Base-by-base conservation (phyloP, 1,139 yeast genomes). In the Suhomyces anneliseae region DNA sequence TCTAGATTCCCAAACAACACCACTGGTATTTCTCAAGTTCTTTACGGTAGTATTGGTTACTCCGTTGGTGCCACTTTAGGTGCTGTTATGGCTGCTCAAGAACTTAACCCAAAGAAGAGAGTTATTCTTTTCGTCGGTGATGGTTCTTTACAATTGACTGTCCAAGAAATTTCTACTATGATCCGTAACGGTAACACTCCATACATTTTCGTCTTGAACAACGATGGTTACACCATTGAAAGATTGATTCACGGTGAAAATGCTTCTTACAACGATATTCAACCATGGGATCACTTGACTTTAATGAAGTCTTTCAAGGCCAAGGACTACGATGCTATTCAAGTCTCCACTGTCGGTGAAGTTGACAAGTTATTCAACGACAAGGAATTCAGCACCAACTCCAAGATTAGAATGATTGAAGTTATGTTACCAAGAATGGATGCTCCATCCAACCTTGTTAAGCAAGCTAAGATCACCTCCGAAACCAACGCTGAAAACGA, bases 151-250 rank as follows among this genome's bases (percentile, higher is more conserved):
- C 96, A 89, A 70, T 78, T 89, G 67, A 87, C 96, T 4, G 93
- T 85, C 32, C 95, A 89, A 70, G 95, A 89, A 64, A 85, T 89
- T 63, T 85, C 92, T 54, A 85, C 95, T 57, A 83, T 87, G 84
- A 76, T 86, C 65, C 82, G 88, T 71, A 78, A 85, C 61, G 85
- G 83, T 54, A 93, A 95, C 54, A 43, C 49, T 27, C 49, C 49
- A 29, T 88, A 88, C 72, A 69, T 89, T 61, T 89, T 88, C 65
- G 84, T 89, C 40, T 78, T 89, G 64, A 89, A 89, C 76, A 89
- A 89, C 68, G 85, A 82, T 56, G 96, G 96, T 63, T 88, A 88
- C 76, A 88, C 96, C 54, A 88, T 89, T 66, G 96, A 89, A 73
- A 82, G 92, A 69, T 79, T 89, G 70, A 87, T 89, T 57, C 96